Conservation (phyloP, 495 filamentous ascomycete genomes). For the Durotheca rogersii region DNA sequence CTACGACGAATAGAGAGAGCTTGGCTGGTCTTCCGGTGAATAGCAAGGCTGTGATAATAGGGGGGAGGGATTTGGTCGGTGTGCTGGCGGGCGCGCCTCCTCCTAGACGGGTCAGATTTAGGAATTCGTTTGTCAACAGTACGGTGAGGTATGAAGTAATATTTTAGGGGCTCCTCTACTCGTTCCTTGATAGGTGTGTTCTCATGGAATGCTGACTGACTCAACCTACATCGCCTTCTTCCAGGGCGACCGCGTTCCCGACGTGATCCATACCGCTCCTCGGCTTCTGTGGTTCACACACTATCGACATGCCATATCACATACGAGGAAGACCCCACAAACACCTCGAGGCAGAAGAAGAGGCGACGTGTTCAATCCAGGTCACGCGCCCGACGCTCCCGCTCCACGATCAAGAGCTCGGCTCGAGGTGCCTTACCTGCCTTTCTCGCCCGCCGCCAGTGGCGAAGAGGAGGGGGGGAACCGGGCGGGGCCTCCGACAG, state of each 20-base stretch:
- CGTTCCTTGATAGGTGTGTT: background rate
- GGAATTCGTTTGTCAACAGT: no score
- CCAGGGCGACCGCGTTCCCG: background rate
- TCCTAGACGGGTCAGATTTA: background rate
- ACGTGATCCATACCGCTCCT: background rate
- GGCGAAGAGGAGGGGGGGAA: background rate
- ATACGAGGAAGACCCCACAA: background rate
- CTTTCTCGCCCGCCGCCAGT: background rate
- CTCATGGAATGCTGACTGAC: background rate
- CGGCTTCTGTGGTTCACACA: background rate
- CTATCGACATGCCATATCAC: background rate
- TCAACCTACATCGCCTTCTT: background rate
- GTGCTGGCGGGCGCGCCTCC: background rate
- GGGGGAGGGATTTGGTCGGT: no score
- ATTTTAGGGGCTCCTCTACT: no score
- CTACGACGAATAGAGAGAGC: background rate
- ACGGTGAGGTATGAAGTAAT: no score
- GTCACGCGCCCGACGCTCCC: background rate
- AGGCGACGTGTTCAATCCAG: background rate
- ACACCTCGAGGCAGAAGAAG: background rate
- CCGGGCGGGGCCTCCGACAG: background rate
- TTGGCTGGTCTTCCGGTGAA: background rate
- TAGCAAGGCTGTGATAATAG: background rate
- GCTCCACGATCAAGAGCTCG: background rate
- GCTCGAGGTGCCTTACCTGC: background rate